Evolutionary conservation across 768 basidiomycete species (phyloP).

Genomic region (Lentinula edodes): DNA sequence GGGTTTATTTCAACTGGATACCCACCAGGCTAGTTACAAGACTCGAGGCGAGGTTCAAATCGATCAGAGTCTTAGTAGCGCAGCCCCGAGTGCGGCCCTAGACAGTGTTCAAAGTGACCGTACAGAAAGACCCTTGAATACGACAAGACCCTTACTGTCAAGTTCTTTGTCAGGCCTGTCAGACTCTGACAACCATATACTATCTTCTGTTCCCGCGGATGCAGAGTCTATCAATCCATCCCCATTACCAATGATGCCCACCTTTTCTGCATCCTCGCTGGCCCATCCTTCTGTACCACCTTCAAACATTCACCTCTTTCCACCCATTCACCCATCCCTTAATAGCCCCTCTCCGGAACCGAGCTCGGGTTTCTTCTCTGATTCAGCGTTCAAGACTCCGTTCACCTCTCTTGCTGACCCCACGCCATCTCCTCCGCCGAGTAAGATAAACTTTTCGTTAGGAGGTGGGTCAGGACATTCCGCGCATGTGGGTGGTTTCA

Average conservation of each 20-base stretch:
- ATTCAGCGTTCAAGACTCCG: background rate
- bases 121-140: background rate
- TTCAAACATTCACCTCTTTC: slow-evolving; percentile 50
- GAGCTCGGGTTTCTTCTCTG: background rate
- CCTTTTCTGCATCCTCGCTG: slow-evolving; percentile 23
- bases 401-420: slow-evolving; percentile 1
- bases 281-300: slow-evolving; percentile 16
- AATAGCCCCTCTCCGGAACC: background rate
- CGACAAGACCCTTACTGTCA: background rate
- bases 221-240: slow-evolving; percentile 23
- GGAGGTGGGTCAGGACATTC: background rate
- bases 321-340: slow-evolving; percentile 55
- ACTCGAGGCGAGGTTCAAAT: slow-evolving; percentile 51
- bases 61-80: slow-evolving; percentile 30
- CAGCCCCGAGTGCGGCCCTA: background rate
- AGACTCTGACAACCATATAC: background rate
- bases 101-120: background rate
- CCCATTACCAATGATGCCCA: slow-evolving; percentile 55
- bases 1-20: slow-evolving; percentile 70
- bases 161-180: background rate
- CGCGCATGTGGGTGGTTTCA: background rate
- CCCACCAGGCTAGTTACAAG: slow-evolving; percentile 41
- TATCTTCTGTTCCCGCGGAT: slow-evolving; percentile 1
- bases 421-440: slow-evolving; percentile 1
- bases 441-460: background rate